These are phyloP conservation scores for Talaromyces trachyspermus DNA, from an alignment of 495 filamentous ascomycete genomes.

Conservation along the genomic window DNA sequence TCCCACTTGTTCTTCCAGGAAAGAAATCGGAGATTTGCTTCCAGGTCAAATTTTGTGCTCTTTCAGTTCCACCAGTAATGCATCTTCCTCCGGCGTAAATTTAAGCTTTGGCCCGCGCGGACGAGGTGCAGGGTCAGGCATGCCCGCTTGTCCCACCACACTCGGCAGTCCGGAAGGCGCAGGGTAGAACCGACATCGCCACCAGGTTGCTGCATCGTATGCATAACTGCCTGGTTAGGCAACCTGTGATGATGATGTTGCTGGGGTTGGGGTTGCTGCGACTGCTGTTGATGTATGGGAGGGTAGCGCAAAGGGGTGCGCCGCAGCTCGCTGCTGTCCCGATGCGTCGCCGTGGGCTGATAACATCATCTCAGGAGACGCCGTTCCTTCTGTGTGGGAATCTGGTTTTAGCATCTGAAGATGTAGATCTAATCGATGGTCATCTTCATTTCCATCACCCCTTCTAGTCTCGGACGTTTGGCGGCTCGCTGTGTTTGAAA, in stretches of 20 bases:
- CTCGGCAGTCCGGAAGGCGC: slow-evolving; percentile 46
- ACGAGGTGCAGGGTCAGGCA: slow-evolving; percentile 68
- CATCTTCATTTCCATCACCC: slow-evolving; percentile 17
- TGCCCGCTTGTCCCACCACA: slow-evolving; percentile 72
- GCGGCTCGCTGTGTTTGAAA: slow-evolving; percentile 23
- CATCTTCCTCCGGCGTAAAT: slow-evolving; percentile 85
- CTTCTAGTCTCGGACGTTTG: slow-evolving; percentile 26
- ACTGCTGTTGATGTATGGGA: slow-evolving; percentile 17
- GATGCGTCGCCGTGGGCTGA: slow-evolving; percentile 23
- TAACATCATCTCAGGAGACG: slow-evolving; percentile 28
- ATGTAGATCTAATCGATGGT: slow-evolving; percentile 14
- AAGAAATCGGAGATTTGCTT: slow-evolving; percentile 95
- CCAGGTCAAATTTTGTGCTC: slow-evolving; percentile 91
- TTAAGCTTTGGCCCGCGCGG: slow-evolving; percentile 81
- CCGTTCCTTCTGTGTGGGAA: slow-evolving; percentile 14
- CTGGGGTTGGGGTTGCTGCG: slow-evolving; percentile 12
- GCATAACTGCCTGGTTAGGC: slow-evolving; percentile 52
- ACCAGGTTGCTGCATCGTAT: slow-evolving; percentile 17
- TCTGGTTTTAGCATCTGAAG: slow-evolving; percentile 26
- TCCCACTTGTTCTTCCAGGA: slow-evolving; percentile 78
- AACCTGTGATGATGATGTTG: slow-evolving; percentile 70
- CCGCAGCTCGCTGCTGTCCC: slow-evolving; percentile 19
- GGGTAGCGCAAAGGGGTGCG: slow-evolving; percentile 25
- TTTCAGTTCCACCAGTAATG: slow-evolving; percentile 76
- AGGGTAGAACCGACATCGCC: slow-evolving; percentile 20